Evolutionary conservation across 441 rosid species (phyloP).

Genomic region (Heliophila coronopifolia): DNA sequence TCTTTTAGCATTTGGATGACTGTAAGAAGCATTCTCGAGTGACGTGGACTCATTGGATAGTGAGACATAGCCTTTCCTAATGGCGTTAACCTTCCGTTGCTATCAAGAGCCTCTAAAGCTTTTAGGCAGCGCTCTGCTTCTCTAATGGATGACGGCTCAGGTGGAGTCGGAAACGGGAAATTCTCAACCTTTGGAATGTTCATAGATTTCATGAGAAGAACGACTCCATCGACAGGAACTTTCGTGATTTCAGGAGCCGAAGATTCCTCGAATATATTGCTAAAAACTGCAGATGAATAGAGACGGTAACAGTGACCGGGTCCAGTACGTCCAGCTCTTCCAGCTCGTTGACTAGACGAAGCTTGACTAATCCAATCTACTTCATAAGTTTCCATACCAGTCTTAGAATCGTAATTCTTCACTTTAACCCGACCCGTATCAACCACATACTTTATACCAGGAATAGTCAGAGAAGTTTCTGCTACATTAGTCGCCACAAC

Average conservation of each 20-base stretch:
- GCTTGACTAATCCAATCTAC: slow-evolving; percentile 89
- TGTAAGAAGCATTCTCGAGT: slow-evolving; percentile 85
- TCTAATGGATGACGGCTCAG: slow-evolving; percentile 45
- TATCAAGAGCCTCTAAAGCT: slow-evolving; percentile 69
- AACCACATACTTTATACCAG: slow-evolving; percentile 87
- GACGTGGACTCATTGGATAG: slow-evolving; percentile 88
- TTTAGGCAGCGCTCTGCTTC: slow-evolving; percentile 67
- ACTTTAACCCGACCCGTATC: slow-evolving; percentile 89
- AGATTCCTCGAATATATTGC: slow-evolving; percentile 61
- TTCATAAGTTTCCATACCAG: slow-evolving; percentile 73
- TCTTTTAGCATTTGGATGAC: slow-evolving; percentile 51
- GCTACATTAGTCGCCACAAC: slow-evolving; percentile 92
- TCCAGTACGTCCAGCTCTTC: slow-evolving; percentile 96
- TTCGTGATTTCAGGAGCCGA: slow-evolving; percentile 73
- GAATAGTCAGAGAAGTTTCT: slow-evolving; percentile 92
- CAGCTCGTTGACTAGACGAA: slow-evolving; percentile 90
- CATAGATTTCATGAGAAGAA: slow-evolving; percentile 89
- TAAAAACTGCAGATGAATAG: slow-evolving; percentile 72
- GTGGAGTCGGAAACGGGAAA: slow-evolving; percentile 91
- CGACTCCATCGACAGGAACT: slow-evolving; percentile 74
- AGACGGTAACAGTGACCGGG: slow-evolving; percentile 95
- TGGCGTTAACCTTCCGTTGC: slow-evolving; percentile 50
- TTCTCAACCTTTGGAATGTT: slow-evolving; percentile 64
- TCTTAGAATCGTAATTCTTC: slow-evolving; percentile 60
- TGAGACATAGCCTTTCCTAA: slow-evolving; percentile 80